Evolutionary conservation across 2,329 filamentous ascomycete genomes (phyloP).

Genomic region (Claviceps maximensis): DNA sequence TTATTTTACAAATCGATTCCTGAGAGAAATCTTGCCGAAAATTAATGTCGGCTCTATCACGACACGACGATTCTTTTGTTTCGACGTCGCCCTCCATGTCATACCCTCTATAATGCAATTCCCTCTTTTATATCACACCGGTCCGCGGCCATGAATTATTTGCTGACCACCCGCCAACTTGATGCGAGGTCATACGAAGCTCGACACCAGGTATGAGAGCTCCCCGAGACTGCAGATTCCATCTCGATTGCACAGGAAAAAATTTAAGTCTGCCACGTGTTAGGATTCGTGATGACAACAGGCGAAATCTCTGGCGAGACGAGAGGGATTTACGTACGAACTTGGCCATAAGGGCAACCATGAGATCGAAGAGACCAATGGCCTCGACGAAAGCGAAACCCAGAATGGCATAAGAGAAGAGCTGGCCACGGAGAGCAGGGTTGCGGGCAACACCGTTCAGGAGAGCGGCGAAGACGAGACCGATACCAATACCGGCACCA

Average conservation of each 20-base stretch:
- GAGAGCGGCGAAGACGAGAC: conserved; percentile 84
- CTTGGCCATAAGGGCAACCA: conserved; percentile 91
- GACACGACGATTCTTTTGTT: conserved; percentile 18
- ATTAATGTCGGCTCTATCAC: conserved; percentile 23
- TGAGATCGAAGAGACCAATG: conserved; percentile 79
- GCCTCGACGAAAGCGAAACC: conserved; percentile 93
- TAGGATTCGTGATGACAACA: conserved; percentile 4
- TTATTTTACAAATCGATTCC: conserved; percentile 30
- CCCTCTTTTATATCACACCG: conserved; percentile 22
- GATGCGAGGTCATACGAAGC: conserved; percentile 15
- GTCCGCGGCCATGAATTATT: conserved; percentile 14
- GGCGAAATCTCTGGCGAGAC: neutral
- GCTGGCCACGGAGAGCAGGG: conserved; percentile 86
- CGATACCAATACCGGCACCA: conserved; percentile 89
- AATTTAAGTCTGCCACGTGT: conserved; percentile 23
- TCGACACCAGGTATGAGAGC: conserved; percentile 19
- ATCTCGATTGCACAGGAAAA: conserved; percentile 19
- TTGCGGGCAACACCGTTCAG: conserved; percentile 85
- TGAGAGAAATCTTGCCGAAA: conserved; percentile 18
- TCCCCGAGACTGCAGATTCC: conserved; percentile 24
- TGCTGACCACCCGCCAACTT: conserved; percentile 15
- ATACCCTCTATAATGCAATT: conserved; percentile 28
- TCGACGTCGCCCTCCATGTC: conserved; percentile 24
- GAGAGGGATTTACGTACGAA: conserved; percentile 45
- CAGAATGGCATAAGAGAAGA: conserved; percentile 92